These are phyloP conservation scores for Sporothrix brasiliensis DNA, from an alignment of 2,329 filamentous ascomycete genomes.

Conservation along the genomic window DNA sequence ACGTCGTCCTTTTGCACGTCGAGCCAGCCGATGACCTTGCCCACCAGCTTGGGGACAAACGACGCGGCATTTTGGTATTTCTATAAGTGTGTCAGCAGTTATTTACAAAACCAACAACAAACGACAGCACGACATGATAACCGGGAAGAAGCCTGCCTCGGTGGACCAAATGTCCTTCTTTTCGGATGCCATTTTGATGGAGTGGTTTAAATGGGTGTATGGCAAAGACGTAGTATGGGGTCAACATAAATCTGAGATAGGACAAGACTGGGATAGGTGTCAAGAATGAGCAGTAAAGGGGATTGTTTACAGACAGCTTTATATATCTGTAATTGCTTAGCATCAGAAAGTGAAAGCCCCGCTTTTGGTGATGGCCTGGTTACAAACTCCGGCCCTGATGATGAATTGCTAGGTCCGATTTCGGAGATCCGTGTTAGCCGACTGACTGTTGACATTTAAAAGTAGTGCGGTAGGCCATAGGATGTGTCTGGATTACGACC, in stretches of 20 bases:
- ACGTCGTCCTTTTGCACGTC: slow-evolving; percentile 60
- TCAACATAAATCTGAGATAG: background rate
- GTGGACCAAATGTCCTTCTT: slow-evolving; percentile 48
- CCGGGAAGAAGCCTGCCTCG: slow-evolving; percentile 40
- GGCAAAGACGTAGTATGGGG: background rate
- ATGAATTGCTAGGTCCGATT: slow-evolving; percentile 24
- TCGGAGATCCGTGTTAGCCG: slow-evolving; percentile 31
- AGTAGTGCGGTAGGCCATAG: background rate
- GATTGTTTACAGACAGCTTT: slow-evolving; percentile 16
- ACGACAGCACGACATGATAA: background rate
- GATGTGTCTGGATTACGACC: slow-evolving; percentile 18
- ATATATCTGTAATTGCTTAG: background rate
- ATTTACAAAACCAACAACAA: background rate
- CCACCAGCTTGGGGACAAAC: slow-evolving; percentile 65
- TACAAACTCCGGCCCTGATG: background rate
- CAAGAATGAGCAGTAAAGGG: background rate
- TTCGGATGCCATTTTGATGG: slow-evolving; percentile 35
- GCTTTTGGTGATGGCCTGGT: slow-evolving; percentile 12
- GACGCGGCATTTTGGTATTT: slow-evolving; percentile 64
- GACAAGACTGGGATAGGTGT: background rate
- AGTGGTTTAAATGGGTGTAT: background rate
- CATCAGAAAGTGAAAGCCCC: slow-evolving; percentile 17
- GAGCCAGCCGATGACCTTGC: slow-evolving; percentile 61
- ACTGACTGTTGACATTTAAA: slow-evolving; percentile 6
- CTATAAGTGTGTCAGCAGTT: slow-evolving; percentile 41